Percentiles rank a stretch among this genome's conserved stretches.
Conservation (phyloP, 129 eudicot genomes). For the Rutidosis leptorrhynchoides region DNA sequence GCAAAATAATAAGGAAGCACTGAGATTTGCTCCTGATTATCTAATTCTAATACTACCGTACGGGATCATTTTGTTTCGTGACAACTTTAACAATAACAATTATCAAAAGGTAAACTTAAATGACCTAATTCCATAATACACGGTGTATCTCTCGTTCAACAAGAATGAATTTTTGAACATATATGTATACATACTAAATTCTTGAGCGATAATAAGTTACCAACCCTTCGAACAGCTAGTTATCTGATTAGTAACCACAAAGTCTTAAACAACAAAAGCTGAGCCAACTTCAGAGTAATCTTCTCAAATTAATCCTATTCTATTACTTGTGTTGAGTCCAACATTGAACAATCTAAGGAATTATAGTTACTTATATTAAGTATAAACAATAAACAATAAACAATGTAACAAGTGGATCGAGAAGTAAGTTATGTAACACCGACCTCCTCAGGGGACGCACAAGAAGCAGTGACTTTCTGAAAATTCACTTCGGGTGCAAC, state of each 20-base stretch:
- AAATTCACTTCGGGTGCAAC: conserved; percentile 59
- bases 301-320: not conserved
- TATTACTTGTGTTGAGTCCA: conserved; percentile 1
- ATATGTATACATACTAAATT: not conserved
- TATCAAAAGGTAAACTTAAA: not conserved
- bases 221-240: not conserved
- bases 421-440: conserved; percentile 15
- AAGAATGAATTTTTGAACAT: not conserved
- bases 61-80: not conserved
- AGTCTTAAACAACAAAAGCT: not conserved
- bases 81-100: not conserved
- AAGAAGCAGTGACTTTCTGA: conserved; percentile 43
- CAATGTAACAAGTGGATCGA: not conserved
- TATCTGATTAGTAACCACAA: not conserved
- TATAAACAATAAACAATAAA: not conserved
- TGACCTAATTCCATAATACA: not conserved
- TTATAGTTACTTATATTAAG: not conserved
- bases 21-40: not conserved
- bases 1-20: not conserved
- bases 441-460: conserved; percentile 75
- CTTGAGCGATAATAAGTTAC: not conserved
- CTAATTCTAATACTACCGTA: not conserved
- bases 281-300: not conserved
- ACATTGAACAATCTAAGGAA: not conserved
- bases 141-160: not conserved